A percentile compares a stretch with the other conserved stretches of the same genome.
Conservation (phyloP, 768 basidiomycete genomes). For the Gelatoporia subvermispora region DNA sequence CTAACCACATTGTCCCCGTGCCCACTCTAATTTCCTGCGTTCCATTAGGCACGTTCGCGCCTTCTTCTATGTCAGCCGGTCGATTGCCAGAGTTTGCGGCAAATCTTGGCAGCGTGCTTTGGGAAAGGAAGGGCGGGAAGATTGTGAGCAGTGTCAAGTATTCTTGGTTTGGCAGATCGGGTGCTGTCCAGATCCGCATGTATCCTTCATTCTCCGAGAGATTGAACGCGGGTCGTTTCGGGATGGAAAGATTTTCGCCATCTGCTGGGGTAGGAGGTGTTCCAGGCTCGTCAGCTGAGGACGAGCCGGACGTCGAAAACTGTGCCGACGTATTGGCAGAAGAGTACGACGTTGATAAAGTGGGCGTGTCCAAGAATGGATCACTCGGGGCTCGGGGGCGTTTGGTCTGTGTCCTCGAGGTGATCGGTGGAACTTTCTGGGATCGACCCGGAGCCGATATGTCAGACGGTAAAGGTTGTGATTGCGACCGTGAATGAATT, state of each 20-base stretch:
- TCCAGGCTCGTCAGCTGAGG: slow-evolving; percentile 35
- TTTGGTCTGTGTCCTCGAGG: slow-evolving; percentile 46
- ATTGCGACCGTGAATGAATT: slow-evolving; percentile 51
- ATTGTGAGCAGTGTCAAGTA: slow-evolving; percentile 58
- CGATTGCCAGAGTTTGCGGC: slow-evolving; percentile 32
- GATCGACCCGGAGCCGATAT: slow-evolving; percentile 10
- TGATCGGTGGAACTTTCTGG: slow-evolving; percentile 34
- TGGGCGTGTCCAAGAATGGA: slow-evolving; percentile 73
- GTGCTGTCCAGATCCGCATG: slow-evolving; percentile 76
- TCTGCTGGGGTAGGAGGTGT: slow-evolving; percentile 35
- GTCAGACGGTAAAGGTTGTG: slow-evolving; percentile 41
- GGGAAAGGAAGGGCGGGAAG: slow-evolving; percentile 75
- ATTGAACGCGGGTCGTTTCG: slow-evolving; percentile 26
- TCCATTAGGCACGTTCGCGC: slow-evolving; percentile 49
- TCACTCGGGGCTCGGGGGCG: slow-evolving; percentile 73
- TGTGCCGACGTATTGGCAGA: slow-evolving; percentile 38
- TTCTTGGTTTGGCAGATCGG: slow-evolving; percentile 76
- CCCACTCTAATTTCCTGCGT: slow-evolving; percentile 63
- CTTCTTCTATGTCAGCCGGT: slow-evolving; percentile 64
- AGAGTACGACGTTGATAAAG: slow-evolving; percentile 50
- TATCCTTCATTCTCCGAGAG: slow-evolving; percentile 38
- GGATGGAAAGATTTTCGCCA: slow-evolving; percentile 25
- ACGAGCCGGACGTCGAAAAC: slow-evolving; percentile 28
- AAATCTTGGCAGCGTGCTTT: slow-evolving; percentile 71
- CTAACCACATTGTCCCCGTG: slow-evolving; percentile 82